Conservation (phyloP, 2,329 filamentous ascomycete genomes). For the Parafenestella ontariensis region DNA sequence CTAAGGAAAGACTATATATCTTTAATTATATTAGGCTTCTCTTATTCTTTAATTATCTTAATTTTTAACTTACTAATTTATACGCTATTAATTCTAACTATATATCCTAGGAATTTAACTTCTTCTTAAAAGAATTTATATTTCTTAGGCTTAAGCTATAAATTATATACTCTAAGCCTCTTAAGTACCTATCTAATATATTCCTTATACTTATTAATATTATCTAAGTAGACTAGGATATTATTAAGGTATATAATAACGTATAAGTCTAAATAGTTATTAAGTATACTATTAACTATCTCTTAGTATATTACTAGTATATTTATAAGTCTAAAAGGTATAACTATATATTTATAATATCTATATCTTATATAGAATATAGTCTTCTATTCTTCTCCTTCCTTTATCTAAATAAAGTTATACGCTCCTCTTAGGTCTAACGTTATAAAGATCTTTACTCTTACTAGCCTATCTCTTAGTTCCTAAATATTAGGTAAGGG, state of each 20-base stretch:
- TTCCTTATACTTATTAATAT: not conserved
- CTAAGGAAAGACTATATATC: conserved; percentile 8
- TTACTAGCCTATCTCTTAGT: conserved; percentile 7
- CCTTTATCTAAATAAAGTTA: conserved; percentile 10
- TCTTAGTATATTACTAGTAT: conserved; percentile 2
- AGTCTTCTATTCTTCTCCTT: conserved; percentile 14
- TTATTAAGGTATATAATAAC: not conserved
- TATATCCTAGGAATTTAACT: conserved; percentile 12
- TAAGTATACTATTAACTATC: conserved; percentile 9
- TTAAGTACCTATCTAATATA: not conserved
- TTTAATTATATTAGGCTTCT: conserved; percentile 1
- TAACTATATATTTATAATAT: conserved; percentile 11
- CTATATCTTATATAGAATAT: conserved; percentile 9
- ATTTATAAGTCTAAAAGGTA: conserved; percentile 5
- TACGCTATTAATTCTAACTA: conserved; percentile 7
- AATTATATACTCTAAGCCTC: not conserved
- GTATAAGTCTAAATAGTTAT: not conserved
- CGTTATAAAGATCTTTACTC: conserved; percentile 8
- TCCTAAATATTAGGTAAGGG: conserved; percentile 13
- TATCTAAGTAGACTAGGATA: not conserved
- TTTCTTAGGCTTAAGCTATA: conserved; percentile 5
- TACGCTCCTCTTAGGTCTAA: conserved; percentile 12
- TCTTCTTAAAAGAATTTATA: conserved; percentile 1
- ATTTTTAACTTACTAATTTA: conserved; percentile 6
- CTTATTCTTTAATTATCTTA: conserved; percentile 4